phyloP scores from a whole-genome alignment of 2,329 filamentous ascomycete species.

The Cytospora chrysosperma region DNA sequence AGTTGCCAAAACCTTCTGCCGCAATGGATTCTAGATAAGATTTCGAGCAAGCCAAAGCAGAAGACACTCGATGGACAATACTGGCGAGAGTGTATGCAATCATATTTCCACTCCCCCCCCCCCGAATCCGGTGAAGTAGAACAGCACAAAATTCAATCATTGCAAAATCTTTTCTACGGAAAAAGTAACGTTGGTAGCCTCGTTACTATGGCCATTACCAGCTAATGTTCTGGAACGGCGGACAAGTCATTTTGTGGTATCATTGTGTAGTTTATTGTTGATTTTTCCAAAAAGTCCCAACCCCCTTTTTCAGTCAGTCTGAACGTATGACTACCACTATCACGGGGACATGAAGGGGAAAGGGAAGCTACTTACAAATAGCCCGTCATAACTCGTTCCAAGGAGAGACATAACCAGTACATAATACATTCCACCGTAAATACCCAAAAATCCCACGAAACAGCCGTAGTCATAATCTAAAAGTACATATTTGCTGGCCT shows the following conservation, averaged over 20 bases:
- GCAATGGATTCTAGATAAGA: not conserved
- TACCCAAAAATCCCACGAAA: not conserved
- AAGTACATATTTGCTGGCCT: not conserved
- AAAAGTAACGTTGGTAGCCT: not conserved
- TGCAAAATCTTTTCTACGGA: not conserved
- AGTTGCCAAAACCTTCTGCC: not conserved
- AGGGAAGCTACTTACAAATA: not conserved
- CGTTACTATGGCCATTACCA: not conserved
- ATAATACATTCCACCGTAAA: slow-evolving; percentile 11
- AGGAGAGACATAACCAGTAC: not conserved
- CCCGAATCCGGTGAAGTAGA: too few species aligned
- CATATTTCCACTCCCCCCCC: not conserved
- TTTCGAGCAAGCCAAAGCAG: not conserved
- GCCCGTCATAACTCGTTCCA: slow-evolving; percentile 3
- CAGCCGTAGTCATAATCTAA: not conserved
- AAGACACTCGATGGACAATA: not conserved
- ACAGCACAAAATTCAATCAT: too few species aligned
- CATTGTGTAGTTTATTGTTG: not conserved
- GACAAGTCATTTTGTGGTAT: not conserved
- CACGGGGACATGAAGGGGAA: not conserved
- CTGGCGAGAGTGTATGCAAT: not conserved
- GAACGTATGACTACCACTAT: not conserved
- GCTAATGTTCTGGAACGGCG: not conserved
- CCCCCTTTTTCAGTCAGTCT: not conserved
- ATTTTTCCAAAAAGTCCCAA: not conserved